These are phyloP conservation scores for Mollisia scopiformis DNA, from an alignment of 2,329 filamentous ascomycete genomes.

Conservation along the genomic window DNA sequence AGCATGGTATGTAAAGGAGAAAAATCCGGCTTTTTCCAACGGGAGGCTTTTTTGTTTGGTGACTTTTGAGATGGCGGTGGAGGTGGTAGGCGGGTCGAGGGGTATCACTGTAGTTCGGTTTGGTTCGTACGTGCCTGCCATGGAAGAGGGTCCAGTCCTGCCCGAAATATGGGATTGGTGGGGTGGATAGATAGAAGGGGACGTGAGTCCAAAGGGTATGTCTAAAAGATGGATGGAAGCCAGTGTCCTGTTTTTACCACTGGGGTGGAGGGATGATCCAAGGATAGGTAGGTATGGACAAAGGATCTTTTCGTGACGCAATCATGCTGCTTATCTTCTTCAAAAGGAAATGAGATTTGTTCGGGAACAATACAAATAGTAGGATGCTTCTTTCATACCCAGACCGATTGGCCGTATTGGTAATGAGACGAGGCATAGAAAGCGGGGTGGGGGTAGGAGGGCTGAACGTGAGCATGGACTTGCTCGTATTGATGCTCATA, in stretches of 20 bases:
- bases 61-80: conserved; percentile 7
- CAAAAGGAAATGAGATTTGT: conserved; percentile 11
- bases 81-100: conserved; percentile 7
- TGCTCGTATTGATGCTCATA: conserved; percentile 28
- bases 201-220: conserved; percentile 10
- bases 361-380: neutral
- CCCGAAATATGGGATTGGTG: neutral
- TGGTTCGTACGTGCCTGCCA: conserved; percentile 7
- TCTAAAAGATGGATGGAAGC: conserved; percentile 4
- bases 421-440: conserved; percentile 23
- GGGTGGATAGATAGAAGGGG: no score
- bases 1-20: conserved; percentile 4
- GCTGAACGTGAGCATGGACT: conserved; percentile 18
- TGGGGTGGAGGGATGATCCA: conserved; percentile 13
- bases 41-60: conserved; percentile 9
- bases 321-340: conserved; percentile 14
- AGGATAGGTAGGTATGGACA: conserved; percentile 11
- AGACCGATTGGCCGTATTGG: conserved; percentile 6
- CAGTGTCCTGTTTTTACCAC: conserved; percentile 28
- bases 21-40: neutral
- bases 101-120: conserved; percentile 7
- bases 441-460: conserved; percentile 21
- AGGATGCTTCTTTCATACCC: neutral
- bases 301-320: conserved; percentile 19
- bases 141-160: neutral